These are phyloP conservation scores for Lentithecium fluviatile DNA, from an alignment of 495 filamentous ascomycete species.

Conservation along the genomic window DNA sequence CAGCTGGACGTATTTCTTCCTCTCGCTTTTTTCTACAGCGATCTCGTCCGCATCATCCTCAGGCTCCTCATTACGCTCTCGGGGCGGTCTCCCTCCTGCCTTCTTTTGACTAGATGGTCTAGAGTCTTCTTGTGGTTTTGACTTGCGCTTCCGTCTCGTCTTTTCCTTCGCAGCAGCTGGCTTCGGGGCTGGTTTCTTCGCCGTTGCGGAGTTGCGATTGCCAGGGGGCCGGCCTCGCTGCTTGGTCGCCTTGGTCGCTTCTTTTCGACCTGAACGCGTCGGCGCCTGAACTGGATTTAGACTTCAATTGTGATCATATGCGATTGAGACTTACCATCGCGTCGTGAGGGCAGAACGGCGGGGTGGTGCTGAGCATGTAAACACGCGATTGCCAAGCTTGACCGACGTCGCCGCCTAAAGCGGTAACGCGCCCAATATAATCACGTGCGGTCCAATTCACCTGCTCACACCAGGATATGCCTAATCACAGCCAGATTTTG, in stretches of 20 bases:
- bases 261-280: conserved; percentile 11
- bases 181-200: conserved; percentile 1
- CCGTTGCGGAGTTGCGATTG: not conserved
- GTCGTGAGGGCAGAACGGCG: conserved; percentile 7
- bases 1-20: conserved; percentile 36
- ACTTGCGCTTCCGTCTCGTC: not conserved
- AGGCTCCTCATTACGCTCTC: not conserved
- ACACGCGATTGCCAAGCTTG: conserved; percentile 15
- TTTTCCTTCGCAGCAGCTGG: conserved; percentile 8
- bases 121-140: not conserved
- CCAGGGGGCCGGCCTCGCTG: not conserved
- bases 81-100: not conserved
- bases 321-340: conserved; percentile 15
- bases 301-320: not conserved
- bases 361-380: conserved; percentile 1
- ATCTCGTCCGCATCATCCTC: conserved; percentile 12
- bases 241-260: not conserved
- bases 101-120: not conserved
- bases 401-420: not conserved
- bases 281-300: conserved; percentile 15
- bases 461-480: too few relatives aligned
- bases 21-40: not conserved
- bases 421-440: not conserved
- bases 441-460: not conserved
- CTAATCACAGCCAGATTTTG: too few relatives aligned